Percentiles rank a stretch among this genome's conserved stretches.
Conservation (phyloP, 1,284 basidiomycete genomes). For the Xerocomus tenax region DNA sequence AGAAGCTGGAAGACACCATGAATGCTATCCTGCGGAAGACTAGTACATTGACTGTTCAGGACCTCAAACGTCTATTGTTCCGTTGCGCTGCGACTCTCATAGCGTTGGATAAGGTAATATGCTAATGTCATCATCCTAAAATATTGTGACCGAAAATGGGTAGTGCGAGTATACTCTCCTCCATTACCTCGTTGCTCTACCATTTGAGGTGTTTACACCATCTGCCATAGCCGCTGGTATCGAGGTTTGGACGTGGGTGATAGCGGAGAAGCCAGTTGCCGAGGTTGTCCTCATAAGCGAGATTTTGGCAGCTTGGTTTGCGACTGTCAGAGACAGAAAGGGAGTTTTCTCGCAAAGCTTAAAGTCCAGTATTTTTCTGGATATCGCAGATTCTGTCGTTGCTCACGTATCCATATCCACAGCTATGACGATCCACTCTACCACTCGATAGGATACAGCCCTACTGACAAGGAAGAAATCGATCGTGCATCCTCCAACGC, state of each 20-base stretch:
- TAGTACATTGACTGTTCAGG: constrained; percentile 65
- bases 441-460: constrained; percentile 80
- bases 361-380: constrained; percentile 49
- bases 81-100: constrained; percentile 78
- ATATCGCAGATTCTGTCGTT: background rate
- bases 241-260: constrained; percentile 96
- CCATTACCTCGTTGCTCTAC: constrained; percentile 81
- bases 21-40: constrained; percentile 64
- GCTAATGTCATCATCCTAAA: background rate
- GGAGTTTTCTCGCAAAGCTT: constrained; percentile 77
- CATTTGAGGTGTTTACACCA: constrained; percentile 85
- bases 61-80: constrained; percentile 80
- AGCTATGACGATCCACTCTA: constrained; percentile 86
- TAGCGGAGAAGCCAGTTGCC: constrained; percentile 76
- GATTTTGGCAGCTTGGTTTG: constrained; percentile 80
- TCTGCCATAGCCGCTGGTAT: constrained; percentile 79
- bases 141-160: constrained; percentile 1
- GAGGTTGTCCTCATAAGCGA: constrained; percentile 75
- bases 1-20: constrained; percentile 61
- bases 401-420: constrained; percentile 9
- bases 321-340: constrained; percentile 66
- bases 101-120: constrained; percentile 56
- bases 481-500: constrained; percentile 68
- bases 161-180: constrained; percentile 83
- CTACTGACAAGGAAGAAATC: constrained; percentile 81